Conservation (phyloP, 1,139 yeast species). For the Candida sp. region DNA sequence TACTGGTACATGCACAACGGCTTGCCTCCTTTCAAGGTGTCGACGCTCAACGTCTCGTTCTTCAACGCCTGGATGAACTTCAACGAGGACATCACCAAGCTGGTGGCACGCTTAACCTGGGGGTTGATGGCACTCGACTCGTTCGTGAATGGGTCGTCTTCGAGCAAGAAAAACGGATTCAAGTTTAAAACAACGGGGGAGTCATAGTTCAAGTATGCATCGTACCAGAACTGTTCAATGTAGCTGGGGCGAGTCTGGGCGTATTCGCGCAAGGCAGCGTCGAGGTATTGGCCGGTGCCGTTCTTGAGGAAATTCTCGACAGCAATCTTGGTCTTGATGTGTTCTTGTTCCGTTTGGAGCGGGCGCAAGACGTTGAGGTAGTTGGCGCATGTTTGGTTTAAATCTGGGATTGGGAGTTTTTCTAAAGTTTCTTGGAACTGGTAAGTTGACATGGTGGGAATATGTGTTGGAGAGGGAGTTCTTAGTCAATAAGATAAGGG, state of each 20-base stretch:
- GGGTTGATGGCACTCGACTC: slow-evolving; percentile 56
- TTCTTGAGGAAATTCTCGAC: slow-evolving; percentile 60
- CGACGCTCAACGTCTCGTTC: slow-evolving; percentile 77
- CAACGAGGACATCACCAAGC: slow-evolving; percentile 76
- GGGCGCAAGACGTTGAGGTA: slow-evolving; percentile 75
- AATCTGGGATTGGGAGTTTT: slow-evolving; percentile 80
- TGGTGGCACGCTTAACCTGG: slow-evolving; percentile 83
- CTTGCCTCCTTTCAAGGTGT: slow-evolving; percentile 62
- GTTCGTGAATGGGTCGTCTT: slow-evolving; percentile 88
- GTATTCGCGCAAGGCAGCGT: slow-evolving; percentile 65
- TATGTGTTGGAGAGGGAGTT: not conserved
- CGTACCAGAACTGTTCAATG: slow-evolving; percentile 95
- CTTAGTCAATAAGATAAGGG: not conserved
- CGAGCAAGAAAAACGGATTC: slow-evolving; percentile 86
- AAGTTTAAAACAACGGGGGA: slow-evolving; percentile 88
- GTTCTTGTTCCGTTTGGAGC: slow-evolving; percentile 75
- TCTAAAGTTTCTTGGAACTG: slow-evolving; percentile 58
- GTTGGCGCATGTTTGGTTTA: slow-evolving; percentile 63
- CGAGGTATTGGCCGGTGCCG: slow-evolving; percentile 64
- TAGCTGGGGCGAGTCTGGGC: slow-evolving; percentile 71
- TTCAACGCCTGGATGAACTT: slow-evolving; percentile 82
- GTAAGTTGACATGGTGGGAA: slow-evolving; percentile 41
- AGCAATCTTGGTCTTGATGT: slow-evolving; percentile 60
- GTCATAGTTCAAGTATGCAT: slow-evolving; percentile 84
- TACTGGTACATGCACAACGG: slow-evolving; percentile 92